A percentile compares a stretch with the other conserved stretches of the same genome.
These are phyloP conservation scores for Aleurites moluccanus DNA, from an alignment of 441 rosid genomes.

Conservation along the genomic window DNA sequence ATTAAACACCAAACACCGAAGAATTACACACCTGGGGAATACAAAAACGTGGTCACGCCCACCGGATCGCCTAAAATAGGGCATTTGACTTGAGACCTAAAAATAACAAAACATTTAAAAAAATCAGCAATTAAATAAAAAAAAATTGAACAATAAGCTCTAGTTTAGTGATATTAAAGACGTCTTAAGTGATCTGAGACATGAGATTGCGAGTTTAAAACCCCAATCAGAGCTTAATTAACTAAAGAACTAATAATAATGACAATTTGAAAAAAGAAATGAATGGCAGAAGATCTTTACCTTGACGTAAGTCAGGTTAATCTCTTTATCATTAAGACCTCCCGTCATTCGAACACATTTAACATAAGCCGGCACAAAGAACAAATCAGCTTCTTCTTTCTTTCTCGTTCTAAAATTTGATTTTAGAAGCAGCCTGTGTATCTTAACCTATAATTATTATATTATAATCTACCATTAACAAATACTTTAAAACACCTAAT, in stretches of 20 bases:
- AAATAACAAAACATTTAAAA: background rate
- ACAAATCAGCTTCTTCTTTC: conserved; percentile 88
- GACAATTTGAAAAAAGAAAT: background rate
- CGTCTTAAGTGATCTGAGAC: too few relatives aligned
- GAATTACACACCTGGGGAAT: conserved; percentile 68
- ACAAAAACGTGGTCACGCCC: conserved; percentile 94
- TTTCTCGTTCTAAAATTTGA: conserved; percentile 64
- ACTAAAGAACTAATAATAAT: too few relatives aligned
- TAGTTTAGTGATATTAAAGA: too few relatives aligned
- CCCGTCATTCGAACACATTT: conserved; percentile 91
- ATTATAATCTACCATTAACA: background rate
- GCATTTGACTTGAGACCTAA: conserved; percentile 90
- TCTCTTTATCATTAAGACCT: conserved; percentile 93
- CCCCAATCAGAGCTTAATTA: too few relatives aligned
- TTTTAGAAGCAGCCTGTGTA: conserved; percentile 60
- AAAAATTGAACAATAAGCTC: background rate
- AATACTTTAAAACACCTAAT: background rate
- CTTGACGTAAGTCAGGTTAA: conserved; percentile 80
- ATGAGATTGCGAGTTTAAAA: too few relatives aligned
- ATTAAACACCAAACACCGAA: background rate
- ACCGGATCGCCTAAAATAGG: conserved; percentile 79
- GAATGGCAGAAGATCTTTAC: conserved; percentile 31
- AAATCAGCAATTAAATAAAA: background rate
- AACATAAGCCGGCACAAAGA: conserved; percentile 90
- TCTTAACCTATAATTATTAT: conserved; percentile 61